These are phyloP conservation scores for Chlamydomonas applanata DNA, from an alignment of 139 green algal species.

Conservation along the genomic window DNA sequence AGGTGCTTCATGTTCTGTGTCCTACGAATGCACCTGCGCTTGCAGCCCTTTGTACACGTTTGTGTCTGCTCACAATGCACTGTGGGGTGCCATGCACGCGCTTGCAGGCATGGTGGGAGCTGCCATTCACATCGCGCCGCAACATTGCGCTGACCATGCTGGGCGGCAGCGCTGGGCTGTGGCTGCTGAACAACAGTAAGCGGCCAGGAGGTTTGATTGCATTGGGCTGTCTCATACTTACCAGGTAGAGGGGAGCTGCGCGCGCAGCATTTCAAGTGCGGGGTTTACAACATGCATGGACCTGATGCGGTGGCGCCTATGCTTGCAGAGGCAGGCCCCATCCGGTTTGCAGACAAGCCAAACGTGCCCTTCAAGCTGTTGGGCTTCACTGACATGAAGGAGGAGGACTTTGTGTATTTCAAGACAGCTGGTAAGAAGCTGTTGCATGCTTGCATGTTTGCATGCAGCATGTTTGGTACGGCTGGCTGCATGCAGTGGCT, in stretches of 20 bases:
- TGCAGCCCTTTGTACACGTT: too few species aligned
- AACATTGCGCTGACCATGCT: conserved; percentile 46
- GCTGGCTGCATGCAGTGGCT: too few species aligned
- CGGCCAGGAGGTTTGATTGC: not conserved
- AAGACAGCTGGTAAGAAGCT: conserved; percentile 20
- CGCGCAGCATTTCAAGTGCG: not conserved
- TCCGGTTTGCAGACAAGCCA: conserved; percentile 31
- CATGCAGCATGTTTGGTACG: not conserved
- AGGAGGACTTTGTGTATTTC: conserved; percentile 53
- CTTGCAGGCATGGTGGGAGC: conserved; percentile 23
- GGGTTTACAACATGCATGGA: not conserved
- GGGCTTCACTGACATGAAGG: conserved; percentile 32
- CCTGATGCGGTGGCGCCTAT: not conserved
- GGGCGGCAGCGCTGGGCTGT: conserved; percentile 36
- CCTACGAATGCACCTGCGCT: too few species aligned
- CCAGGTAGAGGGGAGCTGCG: not conserved
- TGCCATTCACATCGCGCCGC: conserved; percentile 36
- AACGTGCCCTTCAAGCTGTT: conserved; percentile 29
- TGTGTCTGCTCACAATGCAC: too few species aligned
- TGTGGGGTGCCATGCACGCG: too few species aligned
- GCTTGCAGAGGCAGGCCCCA: conserved; percentile 14
- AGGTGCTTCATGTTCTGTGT: too few species aligned
- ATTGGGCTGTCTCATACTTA: not conserved
- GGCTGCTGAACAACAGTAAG: conserved; percentile 51
- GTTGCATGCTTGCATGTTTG: too few species aligned